Percentiles rank a stretch among this genome's conserved stretches.
These are phyloP conservation scores for Fusarium sp. DNA, from an alignment of 2,329 filamentous ascomycete genomes.

Conservation along the genomic window DNA sequence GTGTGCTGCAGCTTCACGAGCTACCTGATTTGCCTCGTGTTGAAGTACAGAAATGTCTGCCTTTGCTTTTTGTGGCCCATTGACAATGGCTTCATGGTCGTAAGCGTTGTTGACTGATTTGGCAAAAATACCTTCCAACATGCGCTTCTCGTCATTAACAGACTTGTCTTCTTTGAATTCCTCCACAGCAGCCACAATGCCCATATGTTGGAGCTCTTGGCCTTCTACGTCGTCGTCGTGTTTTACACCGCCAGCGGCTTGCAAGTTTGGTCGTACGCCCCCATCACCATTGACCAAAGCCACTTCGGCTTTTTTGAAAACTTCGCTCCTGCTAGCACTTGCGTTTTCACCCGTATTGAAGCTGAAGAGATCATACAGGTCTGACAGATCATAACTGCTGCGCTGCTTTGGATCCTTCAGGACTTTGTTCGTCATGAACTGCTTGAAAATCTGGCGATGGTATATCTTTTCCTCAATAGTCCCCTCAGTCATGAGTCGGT, in stretches of 20 bases:
- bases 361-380: slow-evolving; percentile 92
- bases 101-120: slow-evolving; percentile 90
- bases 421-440: slow-evolving; percentile 97
- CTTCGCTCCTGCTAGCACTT: slow-evolving; percentile 81
- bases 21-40: slow-evolving; percentile 83
- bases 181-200: slow-evolving; percentile 74
- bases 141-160: slow-evolving; percentile 74
- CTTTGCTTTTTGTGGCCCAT: slow-evolving; percentile 76
- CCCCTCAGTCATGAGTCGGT: slow-evolving; percentile 96
- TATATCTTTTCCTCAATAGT: slow-evolving; percentile 99
- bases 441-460: slow-evolving; percentile 98
- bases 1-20: slow-evolving; percentile 80
- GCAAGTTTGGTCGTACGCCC: slow-evolving; percentile 2
- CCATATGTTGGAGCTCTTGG: slow-evolving; percentile 65
- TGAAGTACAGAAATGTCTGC: slow-evolving; percentile 85
- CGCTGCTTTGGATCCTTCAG: slow-evolving; percentile 93
- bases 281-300: slow-evolving; percentile 42
- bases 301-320: slow-evolving; percentile 91
- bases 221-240: slow-evolving; percentile 35
- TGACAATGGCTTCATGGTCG: slow-evolving; percentile 92
- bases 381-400: slow-evolving; percentile 88
- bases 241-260: slow-evolving; percentile 24
- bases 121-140: slow-evolving; percentile 91
- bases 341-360: slow-evolving; percentile 66
- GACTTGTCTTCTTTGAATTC: slow-evolving; percentile 69